Evolutionary conservation across 306 rosid species (phyloP).

Genomic region (Prunus mira): DNA sequence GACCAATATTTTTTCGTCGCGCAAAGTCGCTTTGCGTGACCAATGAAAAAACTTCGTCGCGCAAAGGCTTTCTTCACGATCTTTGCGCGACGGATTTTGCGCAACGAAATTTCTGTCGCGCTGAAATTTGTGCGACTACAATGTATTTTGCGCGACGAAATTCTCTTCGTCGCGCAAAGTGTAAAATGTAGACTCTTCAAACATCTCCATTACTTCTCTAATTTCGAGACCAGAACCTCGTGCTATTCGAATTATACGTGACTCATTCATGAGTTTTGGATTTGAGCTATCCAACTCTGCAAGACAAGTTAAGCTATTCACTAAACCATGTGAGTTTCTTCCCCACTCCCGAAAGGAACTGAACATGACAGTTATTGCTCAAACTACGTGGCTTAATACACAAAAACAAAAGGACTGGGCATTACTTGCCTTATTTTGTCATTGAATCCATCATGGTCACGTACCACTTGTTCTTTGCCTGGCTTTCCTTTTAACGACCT

Average conservation of each 20-base stretch:
- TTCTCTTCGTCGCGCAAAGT: too few species aligned
- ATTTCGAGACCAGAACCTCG: constrained; percentile 37
- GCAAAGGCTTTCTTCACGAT: too few species aligned
- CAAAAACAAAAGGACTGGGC: neutral
- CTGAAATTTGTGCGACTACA: too few species aligned
- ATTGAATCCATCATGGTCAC: constrained; percentile 97
- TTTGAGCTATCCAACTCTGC: constrained; percentile 79
- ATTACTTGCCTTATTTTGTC: constrained; percentile 66
- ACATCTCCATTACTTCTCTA: constrained; percentile 55
- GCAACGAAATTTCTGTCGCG: too few species aligned
- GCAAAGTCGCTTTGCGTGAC: too few species aligned
- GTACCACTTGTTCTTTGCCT: constrained; percentile 73
- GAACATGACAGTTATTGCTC: constrained; percentile 4
- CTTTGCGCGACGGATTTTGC: too few species aligned
- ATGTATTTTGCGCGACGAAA: too few species aligned
- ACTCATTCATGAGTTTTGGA: constrained; percentile 67
- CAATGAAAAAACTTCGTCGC: too few species aligned
- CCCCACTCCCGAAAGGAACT: neutral
- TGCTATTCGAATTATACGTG: constrained; percentile 67
- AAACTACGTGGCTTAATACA: neutral
- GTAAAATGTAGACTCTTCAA: too few species aligned
- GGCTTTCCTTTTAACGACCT: constrained; percentile 82
- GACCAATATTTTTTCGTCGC: too few species aligned
- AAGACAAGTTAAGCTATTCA: constrained; percentile 22
- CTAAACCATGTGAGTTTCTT: neutral